phyloP scores from a whole-genome alignment of 176 grass and related monocot species.

The Secale cereale region DNA sequence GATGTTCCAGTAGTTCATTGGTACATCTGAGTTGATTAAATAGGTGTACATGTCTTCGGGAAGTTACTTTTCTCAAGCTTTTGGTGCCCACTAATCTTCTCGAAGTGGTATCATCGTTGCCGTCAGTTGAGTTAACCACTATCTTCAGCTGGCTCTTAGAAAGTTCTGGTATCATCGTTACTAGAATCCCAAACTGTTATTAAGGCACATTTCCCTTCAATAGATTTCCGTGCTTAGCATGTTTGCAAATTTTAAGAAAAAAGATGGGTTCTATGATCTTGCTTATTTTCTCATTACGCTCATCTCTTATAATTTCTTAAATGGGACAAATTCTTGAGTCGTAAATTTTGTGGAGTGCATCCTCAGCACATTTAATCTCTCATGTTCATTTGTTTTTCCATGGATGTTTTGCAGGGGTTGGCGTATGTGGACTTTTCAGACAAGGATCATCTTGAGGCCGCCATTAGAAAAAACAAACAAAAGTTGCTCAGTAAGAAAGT shows the following conservation, averaged over 20 bases:
- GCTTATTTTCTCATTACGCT: neutral
- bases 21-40: no score
- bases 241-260: constrained; percentile 2
- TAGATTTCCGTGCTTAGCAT: neutral
- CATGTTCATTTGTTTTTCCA: constrained; percentile 16
- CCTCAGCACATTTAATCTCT: neutral
- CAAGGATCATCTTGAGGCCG: constrained; percentile 76
- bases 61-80: no score
- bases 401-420: constrained; percentile 52
- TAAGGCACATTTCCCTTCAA: neutral
- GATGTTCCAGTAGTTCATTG: no score
- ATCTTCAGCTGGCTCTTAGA: no score
- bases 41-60: no score
- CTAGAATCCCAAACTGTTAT: neutral
- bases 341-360: neutral
- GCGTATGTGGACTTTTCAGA: constrained; percentile 97
- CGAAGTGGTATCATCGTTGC: no score
- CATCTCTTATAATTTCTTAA: neutral
- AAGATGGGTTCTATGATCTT: neutral
- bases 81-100: no score
- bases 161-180: neutral
- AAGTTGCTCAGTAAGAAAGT: constrained; percentile 68
- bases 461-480: constrained; percentile 82
- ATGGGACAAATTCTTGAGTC: neutral
- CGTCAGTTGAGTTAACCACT: no score